Percentiles rank a stretch among this genome's conserved stretches.
These are phyloP conservation scores for Xylaria sp. DNA, from an alignment of 2,329 filamentous ascomycete genomes.

Conservation along the genomic window DNA sequence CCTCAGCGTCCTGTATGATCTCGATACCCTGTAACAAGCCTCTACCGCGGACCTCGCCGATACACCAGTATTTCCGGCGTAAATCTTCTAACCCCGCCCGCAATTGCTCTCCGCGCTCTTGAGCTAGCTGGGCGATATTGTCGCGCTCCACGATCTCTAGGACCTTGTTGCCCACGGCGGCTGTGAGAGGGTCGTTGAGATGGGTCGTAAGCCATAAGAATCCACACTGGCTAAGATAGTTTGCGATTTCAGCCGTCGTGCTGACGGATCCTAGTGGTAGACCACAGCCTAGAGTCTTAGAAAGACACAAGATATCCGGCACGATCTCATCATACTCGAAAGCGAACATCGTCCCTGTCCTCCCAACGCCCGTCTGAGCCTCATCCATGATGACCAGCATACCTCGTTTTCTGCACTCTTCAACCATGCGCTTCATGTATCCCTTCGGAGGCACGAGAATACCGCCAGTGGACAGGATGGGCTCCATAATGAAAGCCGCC, in stretches of 20 bases:
- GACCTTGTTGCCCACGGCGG: conserved; percentile 70
- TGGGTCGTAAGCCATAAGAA: conserved; percentile 71
- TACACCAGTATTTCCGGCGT: conserved; percentile 65
- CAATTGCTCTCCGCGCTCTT: conserved; percentile 58
- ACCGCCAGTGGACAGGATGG: conserved; percentile 68
- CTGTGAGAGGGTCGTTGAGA: conserved; percentile 70
- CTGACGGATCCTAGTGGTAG: conserved; percentile 68
- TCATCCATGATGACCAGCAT: conserved; percentile 73
- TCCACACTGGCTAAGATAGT: conserved; percentile 58
- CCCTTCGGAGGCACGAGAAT: conserved; percentile 69
- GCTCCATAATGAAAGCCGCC: conserved; percentile 72
- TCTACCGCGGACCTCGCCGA: conserved; percentile 69
- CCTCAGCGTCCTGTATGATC: conserved; percentile 63
- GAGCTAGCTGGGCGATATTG: conserved; percentile 59
- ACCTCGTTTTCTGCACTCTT: conserved; percentile 64
- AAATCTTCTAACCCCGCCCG: conserved; percentile 59
- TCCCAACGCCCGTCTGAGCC: conserved; percentile 69
- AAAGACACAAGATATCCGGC: conserved; percentile 69
- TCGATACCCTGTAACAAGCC: conserved; percentile 69
- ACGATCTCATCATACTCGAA: conserved; percentile 65
- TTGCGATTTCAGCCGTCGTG: conserved; percentile 64
- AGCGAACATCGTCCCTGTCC: conserved; percentile 69
- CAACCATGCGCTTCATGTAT: conserved; percentile 66
- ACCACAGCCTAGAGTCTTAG: conserved; percentile 71
- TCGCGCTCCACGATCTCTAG: conserved; percentile 70